phyloP scores from a whole-genome alignment of 371 early-diverging fungal species.

The Apophysomyces ossiformis region DNA sequence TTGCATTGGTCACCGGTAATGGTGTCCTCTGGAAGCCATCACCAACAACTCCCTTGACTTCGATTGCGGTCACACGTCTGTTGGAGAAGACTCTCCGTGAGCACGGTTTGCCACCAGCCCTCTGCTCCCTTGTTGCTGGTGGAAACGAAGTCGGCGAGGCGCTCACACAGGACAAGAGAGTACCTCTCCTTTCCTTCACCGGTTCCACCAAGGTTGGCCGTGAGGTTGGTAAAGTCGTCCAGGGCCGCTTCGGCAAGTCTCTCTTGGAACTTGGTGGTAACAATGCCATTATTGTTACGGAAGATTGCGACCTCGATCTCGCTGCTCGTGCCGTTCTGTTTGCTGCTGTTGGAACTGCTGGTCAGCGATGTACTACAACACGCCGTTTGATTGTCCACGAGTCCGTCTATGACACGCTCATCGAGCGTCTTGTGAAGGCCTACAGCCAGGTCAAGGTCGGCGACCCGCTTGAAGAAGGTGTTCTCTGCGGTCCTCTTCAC shows the following conservation, averaged over 20 bases:
- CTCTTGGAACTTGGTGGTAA: conserved; percentile 96
- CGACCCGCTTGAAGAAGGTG: conserved; percentile 82
- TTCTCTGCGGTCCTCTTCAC: conserved; percentile 95
- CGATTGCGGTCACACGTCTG: conserved; percentile 92
- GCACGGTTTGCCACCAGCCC: conserved; percentile 85
- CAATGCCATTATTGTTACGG: conserved; percentile 93
- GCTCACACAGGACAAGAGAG: conserved; percentile 73
- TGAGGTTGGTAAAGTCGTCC: conserved; percentile 78
- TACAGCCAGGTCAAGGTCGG: conserved; percentile 92
- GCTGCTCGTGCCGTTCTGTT: conserved; percentile 91
- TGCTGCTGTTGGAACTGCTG: conserved; percentile 97
- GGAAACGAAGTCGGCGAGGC: conserved; percentile 88
- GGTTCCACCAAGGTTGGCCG: conserved; percentile 86
- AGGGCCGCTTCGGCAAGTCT: conserved; percentile 87
- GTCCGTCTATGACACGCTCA: conserved; percentile 85
- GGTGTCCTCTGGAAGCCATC: conserved; percentile 95
- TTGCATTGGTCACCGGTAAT: conserved; percentile 93
- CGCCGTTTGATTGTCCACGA: conserved; percentile 94
- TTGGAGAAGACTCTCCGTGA: conserved; percentile 83
- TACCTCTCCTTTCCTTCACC: conserved; percentile 89
- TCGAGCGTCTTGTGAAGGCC: conserved; percentile 80
- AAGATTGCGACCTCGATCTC: conserved; percentile 93
- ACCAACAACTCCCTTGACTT: conserved; percentile 84
- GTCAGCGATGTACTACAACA: conserved; percentile 96
- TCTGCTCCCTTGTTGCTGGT: conserved; percentile 91